Evolutionary conservation across 257 asterid genomes (phyloP).

Genomic region (Ocimum tenuiflorum): DNA sequence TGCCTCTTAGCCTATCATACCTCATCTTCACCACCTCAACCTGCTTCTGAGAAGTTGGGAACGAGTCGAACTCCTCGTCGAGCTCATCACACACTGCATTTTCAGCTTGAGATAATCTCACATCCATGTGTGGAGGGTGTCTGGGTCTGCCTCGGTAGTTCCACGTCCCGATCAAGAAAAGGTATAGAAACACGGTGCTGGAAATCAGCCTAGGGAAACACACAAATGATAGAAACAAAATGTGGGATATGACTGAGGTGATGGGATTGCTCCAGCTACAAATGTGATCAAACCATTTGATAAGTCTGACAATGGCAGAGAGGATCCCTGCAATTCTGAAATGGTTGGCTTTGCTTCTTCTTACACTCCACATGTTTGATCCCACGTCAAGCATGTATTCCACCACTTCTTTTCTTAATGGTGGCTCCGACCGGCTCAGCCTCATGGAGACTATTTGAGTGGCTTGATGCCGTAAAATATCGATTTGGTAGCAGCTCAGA

Average conservation of each 20-base stretch:
- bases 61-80: constrained; percentile 76
- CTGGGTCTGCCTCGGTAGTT: constrained; percentile 64
- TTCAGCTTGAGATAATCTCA: constrained; percentile 65
- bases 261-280: constrained; percentile 58
- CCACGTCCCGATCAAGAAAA: constrained; percentile 50
- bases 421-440: constrained; percentile 75
- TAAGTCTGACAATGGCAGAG: constrained; percentile 26
- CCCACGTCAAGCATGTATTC: constrained; percentile 92
- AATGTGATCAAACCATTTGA: constrained; percentile 41
- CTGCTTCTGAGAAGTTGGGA: constrained; percentile 52
- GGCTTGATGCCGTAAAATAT: constrained; percentile 65
- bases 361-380: constrained; percentile 75
- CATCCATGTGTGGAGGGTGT: constrained; percentile 81
- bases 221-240: constrained; percentile 39
- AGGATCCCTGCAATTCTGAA: constrained; percentile 42
- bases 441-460: constrained; percentile 61
- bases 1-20: constrained; percentile 60
- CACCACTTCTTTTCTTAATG: constrained; percentile 63
- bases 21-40: constrained; percentile 49
- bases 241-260: constrained; percentile 43
- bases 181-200: constrained; percentile 39
- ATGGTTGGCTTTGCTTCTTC: constrained; percentile 75
- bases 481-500: constrained; percentile 50
- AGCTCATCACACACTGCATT: constrained; percentile 48
- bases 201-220: constrained; percentile 55